A percentile compares a stretch with the other conserved stretches of the same genome.
Conservation (phyloP, 1,139 yeast genomes). For the Magnusiomyces fungicola region DNA sequence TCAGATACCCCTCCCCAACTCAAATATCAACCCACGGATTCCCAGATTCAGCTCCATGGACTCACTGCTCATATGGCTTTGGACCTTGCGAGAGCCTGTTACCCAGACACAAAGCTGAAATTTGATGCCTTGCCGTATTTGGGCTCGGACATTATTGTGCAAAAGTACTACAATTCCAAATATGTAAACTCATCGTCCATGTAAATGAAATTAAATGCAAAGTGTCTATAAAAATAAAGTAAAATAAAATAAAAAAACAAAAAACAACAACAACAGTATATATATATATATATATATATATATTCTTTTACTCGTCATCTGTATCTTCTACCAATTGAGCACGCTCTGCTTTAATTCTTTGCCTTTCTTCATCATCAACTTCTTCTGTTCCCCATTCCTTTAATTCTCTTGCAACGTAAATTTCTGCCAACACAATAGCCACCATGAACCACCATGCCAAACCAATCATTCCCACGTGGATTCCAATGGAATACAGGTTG, state of each 20-base stretch:
- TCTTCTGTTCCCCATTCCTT: constrained; percentile 26
- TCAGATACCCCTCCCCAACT: background rate
- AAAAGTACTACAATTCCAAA: background rate
- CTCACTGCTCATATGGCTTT: constrained; percentile 30
- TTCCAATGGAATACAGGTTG: constrained; percentile 40
- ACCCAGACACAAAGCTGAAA: constrained; percentile 4
- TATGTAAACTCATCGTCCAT: background rate
- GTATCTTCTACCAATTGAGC: no score
- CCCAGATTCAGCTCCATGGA: constrained; percentile 18
- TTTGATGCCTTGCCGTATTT: constrained; percentile 9
- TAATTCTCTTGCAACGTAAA: constrained; percentile 21
- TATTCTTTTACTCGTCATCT: no score
- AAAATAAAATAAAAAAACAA: background rate
- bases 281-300: no score
- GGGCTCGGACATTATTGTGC: constrained; percentile 12
- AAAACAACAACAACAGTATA: no score
- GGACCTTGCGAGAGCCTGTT: constrained; percentile 18
- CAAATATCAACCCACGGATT: background rate
- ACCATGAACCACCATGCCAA: constrained; percentile 48
- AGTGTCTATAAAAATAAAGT: no score
- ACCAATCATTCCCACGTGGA: constrained; percentile 39
- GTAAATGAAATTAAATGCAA: background rate
- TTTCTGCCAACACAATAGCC: constrained; percentile 23
- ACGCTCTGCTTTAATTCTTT: no score
- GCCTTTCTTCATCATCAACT: background rate